Evolutionary conservation across 2,329 filamentous ascomycete species (phyloP).

Genomic region (Cordyceps fumosorosea): DNA sequence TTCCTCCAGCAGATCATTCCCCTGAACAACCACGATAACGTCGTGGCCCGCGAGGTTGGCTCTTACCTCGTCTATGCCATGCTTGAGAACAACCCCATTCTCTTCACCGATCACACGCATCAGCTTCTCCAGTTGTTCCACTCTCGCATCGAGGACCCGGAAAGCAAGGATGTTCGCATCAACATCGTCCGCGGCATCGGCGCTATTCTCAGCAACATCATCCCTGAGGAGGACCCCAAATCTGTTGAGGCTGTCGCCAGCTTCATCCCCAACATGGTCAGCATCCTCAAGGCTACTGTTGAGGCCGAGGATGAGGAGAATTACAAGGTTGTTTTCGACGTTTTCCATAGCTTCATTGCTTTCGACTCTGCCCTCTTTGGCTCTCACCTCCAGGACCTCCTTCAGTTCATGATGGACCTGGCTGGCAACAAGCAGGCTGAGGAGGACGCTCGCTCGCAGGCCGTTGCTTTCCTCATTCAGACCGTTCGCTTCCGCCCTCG

Average conservation of each 20-base stretch:
- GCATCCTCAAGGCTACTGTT: constrained; percentile 78
- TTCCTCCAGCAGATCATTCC: constrained; percentile 73
- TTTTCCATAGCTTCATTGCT: constrained; percentile 90
- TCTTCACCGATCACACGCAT: constrained; percentile 73
- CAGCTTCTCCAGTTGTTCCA: constrained; percentile 78
- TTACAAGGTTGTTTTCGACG: constrained; percentile 85
- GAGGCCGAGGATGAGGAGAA: constrained; percentile 77
- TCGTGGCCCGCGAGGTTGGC: constrained; percentile 79
- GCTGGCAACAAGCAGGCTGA: constrained; percentile 68
- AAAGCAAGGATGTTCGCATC: constrained; percentile 87
- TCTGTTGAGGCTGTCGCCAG: constrained; percentile 69
- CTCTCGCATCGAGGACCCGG: constrained; percentile 81
- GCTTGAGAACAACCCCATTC: constrained; percentile 78
- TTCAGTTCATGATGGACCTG: constrained; percentile 90
- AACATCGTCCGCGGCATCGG: constrained; percentile 91
- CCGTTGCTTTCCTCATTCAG: constrained; percentile 90
- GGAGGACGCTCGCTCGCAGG: constrained; percentile 82
- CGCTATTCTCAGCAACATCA: constrained; percentile 78
- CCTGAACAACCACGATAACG: constrained; percentile 67
- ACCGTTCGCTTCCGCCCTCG: constrained; percentile 86
- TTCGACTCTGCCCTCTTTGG: constrained; percentile 82
- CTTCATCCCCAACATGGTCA: constrained; percentile 81
- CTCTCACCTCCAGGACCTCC: constrained; percentile 79
- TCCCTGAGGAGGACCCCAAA: constrained; percentile 75
- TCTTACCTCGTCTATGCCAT: constrained; percentile 91